Base-by-base conservation (phyloP, 192 early-diverging fungal species). In the Umbelopsis isabellina region DNA sequence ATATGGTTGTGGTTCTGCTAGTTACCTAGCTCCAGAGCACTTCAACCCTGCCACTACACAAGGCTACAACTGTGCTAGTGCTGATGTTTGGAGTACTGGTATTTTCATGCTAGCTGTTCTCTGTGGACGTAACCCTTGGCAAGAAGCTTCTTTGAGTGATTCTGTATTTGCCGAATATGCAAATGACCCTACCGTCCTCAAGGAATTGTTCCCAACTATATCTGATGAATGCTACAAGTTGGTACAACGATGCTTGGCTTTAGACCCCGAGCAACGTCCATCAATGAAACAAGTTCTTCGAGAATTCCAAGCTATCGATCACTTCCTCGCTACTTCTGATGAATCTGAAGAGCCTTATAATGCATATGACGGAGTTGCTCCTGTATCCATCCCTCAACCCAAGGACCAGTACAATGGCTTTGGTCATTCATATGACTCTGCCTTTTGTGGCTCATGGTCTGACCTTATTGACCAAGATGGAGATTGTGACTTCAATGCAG, bases 1-100 rank as follows among this genome's bases (percentile, higher is more conserved):
- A 52, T 89, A 93, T 45, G 94, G 95, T 15, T 95, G 93, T 74
- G 96, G 96, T 12, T 90, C 88, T 48, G 87, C 91, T 15, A 88
- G 93, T 68, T 97, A 97, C 74, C 91, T 97, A 82, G 92, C 93
- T 12, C 95, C 95, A 41, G 93, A 88, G 53, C 81, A 83, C 46
- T 79, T 81, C 69, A 78, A 73, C 23, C 72, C 72, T 22, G 70
- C 53, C 72, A 49, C 33, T 33, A 21, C 65, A 41, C 58, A 65
- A 61, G 25, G 50, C 48, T 80, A 89, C 76, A 79, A 81, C 25
- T 80, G 86, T 10, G 80, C 91, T 23, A 82, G 87, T 46, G 89
- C 87, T 67, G 93, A 95, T 75, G 80, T 89, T 49, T 95, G 93
- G 93, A 80, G 84, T 18, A 81, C 94, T 16, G 93, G 91, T 48